Base-by-base conservation (phyloP, 2,329 filamentous ascomycete species). In the Graphilbum ipis-grandicollis region DNA sequence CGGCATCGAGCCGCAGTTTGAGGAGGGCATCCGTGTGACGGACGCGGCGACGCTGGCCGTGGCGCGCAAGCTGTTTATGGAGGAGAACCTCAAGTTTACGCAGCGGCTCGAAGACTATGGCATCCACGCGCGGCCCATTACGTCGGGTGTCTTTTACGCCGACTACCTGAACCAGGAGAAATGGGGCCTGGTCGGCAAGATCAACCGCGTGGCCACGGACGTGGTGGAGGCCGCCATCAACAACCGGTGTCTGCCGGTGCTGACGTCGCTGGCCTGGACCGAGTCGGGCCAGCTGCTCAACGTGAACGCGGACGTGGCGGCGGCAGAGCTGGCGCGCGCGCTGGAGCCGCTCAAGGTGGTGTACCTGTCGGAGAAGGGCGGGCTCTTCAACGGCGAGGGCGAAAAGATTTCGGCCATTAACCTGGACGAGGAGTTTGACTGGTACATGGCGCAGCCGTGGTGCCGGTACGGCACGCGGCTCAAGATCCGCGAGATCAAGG, bases 401-500 rank as follows among this genome's bases (percentile, higher is more conserved):
- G 79, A 88, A 64, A 93, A 93, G 64, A 96, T 96, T 52, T 93
- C 88, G 6, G 82, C 80, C 41, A 96, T 96, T 60, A 96, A 96
- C 61, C 67, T 98, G 40, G 90, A 98, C 53, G 86, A 93, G 59
- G 90, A 98, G 60, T 96, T 82, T 51, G 84, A 93, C 41, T 70
- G 82, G 52, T 70, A 94, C 51, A 93, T 96, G 84, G 69, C 75
- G 39, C 84, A 94, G 60, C 75, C 81, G 48, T 98, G 88, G 90
- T 90, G 92, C 57, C 77, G 83, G 52, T 92, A 90, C 54, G 90
- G 90, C 44, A 96, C 88, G 28, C 74, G 86, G 44, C 68, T 96
- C 45, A 98, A 98, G 75, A 96, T 98, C 57, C 83, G 81, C 61
- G 85, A 98, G 62, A 92, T 93, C 61, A 93, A 93, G 66, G 85